These are phyloP conservation scores for Aspergillus oerlinghausenensis DNA, from an alignment of 2,329 filamentous ascomycete genomes.

Conservation along the genomic window DNA sequence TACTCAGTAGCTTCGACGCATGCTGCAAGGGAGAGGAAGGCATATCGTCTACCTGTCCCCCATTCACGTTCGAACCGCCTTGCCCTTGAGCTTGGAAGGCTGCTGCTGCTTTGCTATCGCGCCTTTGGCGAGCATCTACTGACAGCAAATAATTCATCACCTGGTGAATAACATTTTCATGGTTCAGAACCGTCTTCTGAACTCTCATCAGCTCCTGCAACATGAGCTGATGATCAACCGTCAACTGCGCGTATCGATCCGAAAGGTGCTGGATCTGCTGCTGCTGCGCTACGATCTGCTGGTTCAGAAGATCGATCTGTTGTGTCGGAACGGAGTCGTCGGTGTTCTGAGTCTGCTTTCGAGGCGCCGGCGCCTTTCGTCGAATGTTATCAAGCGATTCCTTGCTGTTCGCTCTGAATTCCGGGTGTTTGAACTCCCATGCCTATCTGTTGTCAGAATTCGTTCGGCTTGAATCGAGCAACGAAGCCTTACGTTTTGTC, in stretches of 20 bases:
- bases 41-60: constrained; percentile 54
- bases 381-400: constrained; percentile 95
- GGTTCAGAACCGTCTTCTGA: constrained; percentile 67
- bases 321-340: constrained; percentile 77
- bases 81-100: constrained; percentile 41
- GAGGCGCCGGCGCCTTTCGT: constrained; percentile 85
- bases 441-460: constrained; percentile 49
- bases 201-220: constrained; percentile 60
- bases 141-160: constrained; percentile 65
- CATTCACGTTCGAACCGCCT: constrained; percentile 38
- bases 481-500: constrained; percentile 58
- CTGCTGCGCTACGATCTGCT: constrained; percentile 82
- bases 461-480: neutral
- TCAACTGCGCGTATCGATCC: constrained; percentile 76
- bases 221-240: constrained; percentile 60
- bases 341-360: constrained; percentile 64
- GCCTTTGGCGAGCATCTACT: constrained; percentile 59
- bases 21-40: constrained; percentile 65
- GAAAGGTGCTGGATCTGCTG: constrained; percentile 87
- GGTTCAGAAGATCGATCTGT: constrained; percentile 83
- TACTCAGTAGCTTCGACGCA: constrained; percentile 61
- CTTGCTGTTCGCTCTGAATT: constrained; percentile 93
- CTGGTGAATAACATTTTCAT: constrained; percentile 66
- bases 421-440: constrained; percentile 96
- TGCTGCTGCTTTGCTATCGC: constrained; percentile 51